These are phyloP conservation scores for Trifolium repens DNA, from an alignment of 306 rosid species.

Conservation along the genomic window DNA sequence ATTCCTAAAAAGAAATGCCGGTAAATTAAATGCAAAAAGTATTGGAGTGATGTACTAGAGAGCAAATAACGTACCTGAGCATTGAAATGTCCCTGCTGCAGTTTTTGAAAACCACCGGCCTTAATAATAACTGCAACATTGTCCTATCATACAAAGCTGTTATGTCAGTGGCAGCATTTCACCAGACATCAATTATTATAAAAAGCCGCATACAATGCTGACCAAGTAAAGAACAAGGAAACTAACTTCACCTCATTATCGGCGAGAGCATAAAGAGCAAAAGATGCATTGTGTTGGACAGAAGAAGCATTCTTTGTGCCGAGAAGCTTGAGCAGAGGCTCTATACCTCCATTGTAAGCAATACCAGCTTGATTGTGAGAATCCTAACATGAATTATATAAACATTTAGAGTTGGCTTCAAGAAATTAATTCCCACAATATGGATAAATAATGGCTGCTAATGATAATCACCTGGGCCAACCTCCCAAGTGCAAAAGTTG, in stretches of 20 bases:
- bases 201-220: constrained; percentile 27
- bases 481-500: constrained; percentile 96
- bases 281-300: constrained; percentile 69
- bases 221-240: constrained; percentile 28
- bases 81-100: constrained; percentile 73
- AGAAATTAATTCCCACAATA: background rate
- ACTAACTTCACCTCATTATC: constrained; percentile 80
- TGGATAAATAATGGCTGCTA: background rate
- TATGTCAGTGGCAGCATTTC: constrained; percentile 37
- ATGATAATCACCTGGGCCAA: constrained; percentile 80
- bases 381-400: constrained; percentile 57
- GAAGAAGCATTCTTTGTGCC: constrained; percentile 50
- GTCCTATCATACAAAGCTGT: constrained; percentile 62
- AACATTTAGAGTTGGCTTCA: constrained; percentile 7
- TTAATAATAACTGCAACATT: constrained; percentile 77
- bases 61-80: constrained; percentile 65
- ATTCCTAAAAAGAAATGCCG: background rate
- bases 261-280: constrained; percentile 74
- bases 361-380: constrained; percentile 94
- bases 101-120: constrained; percentile 80
- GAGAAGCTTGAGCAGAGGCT: constrained; percentile 68
- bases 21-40: background rate
- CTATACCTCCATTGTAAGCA: constrained; percentile 78
- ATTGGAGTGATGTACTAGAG: background rate
- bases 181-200: constrained; percentile 31